Conservation (phyloP, 2,329 filamentous ascomycete species). For the Exophiala phaeomuriformis region DNA sequence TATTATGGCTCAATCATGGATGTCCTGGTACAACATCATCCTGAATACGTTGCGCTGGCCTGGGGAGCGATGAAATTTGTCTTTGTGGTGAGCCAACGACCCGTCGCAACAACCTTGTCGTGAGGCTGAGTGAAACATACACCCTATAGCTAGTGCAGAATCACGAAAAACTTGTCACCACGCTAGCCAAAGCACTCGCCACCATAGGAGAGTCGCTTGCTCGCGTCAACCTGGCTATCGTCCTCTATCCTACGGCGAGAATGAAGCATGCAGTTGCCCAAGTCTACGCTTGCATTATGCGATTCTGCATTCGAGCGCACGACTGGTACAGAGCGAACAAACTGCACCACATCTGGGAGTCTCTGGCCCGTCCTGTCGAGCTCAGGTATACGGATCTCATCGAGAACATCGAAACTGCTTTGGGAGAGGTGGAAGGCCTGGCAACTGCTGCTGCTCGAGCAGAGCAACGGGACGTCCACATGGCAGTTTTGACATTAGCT, state of each 20-base stretch:
- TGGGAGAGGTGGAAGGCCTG: too few species aligned
- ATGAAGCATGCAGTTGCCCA: not conserved
- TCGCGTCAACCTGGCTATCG: not conserved
- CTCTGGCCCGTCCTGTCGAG: too few species aligned
- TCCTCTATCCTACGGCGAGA: not conserved
- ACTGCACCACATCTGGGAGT: too few species aligned
- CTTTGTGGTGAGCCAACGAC: not conserved
- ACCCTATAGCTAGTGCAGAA: not conserved
- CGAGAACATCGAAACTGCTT: too few species aligned
- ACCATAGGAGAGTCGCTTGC: not conserved
- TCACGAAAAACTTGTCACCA: not conserved
- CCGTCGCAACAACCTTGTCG: not conserved
- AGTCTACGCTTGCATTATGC: not conserved
- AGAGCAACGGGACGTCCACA: too few species aligned
- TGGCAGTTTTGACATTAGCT: too few species aligned
- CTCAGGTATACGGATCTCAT: too few species aligned
- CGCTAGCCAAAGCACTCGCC: not conserved
- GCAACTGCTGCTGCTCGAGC: too few species aligned
- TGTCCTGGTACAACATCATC: conserved; percentile 29
- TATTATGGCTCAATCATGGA: conserved; percentile 28
- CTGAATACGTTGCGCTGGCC: conserved; percentile 30
- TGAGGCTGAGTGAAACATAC: not conserved
- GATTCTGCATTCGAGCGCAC: not conserved
- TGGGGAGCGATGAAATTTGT: conserved; percentile 31
- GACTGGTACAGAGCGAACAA: not conserved